These are phyloP conservation scores for Artomyces pyxidatus DNA, from an alignment of 768 basidiomycete genomes.

Conservation along the genomic window DNA sequence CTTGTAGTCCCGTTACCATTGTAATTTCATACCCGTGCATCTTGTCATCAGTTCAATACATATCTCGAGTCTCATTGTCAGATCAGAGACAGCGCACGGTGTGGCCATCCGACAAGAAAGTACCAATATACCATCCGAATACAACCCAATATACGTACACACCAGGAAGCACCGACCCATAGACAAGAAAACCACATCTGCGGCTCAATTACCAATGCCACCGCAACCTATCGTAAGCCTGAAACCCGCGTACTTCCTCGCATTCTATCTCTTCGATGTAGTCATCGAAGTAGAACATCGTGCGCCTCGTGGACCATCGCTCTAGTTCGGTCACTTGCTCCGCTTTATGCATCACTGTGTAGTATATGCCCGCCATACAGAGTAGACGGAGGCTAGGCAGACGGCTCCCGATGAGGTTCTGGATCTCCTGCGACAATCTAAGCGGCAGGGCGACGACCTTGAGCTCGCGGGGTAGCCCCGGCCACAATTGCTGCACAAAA, in stretches of 20 bases:
- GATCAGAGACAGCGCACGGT: no score
- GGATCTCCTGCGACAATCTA: neutral
- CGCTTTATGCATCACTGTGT: neutral
- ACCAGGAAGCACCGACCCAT: no score
- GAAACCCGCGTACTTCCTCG: conserved; percentile 3
- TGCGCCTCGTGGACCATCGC: conserved; percentile 4
- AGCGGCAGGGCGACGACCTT: neutral
- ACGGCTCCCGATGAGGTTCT: neutral
- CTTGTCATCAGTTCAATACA: no score
- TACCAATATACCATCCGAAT: no score
- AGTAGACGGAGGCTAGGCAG: conserved; percentile 6
- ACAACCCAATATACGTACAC: no score
- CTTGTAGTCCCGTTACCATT: no score
- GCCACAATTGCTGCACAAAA: neutral
- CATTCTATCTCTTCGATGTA: conserved; percentile 9
- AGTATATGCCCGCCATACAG: conserved; percentile 1
- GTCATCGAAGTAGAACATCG: conserved; percentile 9
- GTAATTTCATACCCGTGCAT: no score
- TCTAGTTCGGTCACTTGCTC: conserved; percentile 1
- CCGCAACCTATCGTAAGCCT: neutral
- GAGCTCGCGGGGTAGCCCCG: neutral
- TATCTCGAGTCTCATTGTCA: no score
- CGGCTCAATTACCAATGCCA: conserved; percentile 10
- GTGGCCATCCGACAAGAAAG: no score
- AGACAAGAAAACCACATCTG: no score